These are phyloP conservation scores for Eucalyptus decipiens DNA, from an alignment of 345 rosid genomes.

Conservation along the genomic window DNA sequence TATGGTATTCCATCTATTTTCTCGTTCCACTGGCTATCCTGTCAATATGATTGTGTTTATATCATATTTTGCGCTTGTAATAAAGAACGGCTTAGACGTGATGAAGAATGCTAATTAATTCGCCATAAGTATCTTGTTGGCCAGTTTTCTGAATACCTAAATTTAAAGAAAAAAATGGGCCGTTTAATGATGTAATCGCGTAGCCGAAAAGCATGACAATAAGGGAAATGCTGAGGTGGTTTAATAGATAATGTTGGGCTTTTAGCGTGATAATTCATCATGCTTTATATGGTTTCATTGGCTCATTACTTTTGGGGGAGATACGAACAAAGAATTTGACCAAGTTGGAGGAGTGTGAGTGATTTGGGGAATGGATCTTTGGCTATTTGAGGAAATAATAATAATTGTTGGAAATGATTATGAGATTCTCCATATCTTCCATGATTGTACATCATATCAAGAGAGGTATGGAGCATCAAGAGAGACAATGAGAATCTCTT, in stretches of 20 bases:
- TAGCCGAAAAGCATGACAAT: not conserved
- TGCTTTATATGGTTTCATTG: too few species aligned
- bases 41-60: not conserved
- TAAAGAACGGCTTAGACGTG: too few species aligned
- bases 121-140: not conserved
- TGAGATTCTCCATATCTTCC: not conserved
- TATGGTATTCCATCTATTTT: too few species aligned
- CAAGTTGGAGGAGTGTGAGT: not conserved
- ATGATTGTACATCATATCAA: not conserved
- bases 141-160: not conserved
- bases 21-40: not conserved
- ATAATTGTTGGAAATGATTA: not conserved
- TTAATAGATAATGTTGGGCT: not conserved
- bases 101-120: not conserved
- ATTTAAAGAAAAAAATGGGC: not conserved
- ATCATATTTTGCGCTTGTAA: not conserved
- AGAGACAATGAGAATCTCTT: too few species aligned
- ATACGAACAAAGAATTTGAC: not conserved
- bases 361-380: not conserved
- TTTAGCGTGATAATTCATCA: not conserved
- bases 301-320: not conserved
- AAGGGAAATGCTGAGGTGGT: not conserved
- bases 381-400: not conserved
- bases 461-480: not conserved
- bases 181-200: not conserved